Percentiles rank a stretch among this genome's conserved stretches.
These are phyloP conservation scores for Solanum habrochaites DNA, from an alignment of 257 asterid genomes.

Conservation along the genomic window DNA sequence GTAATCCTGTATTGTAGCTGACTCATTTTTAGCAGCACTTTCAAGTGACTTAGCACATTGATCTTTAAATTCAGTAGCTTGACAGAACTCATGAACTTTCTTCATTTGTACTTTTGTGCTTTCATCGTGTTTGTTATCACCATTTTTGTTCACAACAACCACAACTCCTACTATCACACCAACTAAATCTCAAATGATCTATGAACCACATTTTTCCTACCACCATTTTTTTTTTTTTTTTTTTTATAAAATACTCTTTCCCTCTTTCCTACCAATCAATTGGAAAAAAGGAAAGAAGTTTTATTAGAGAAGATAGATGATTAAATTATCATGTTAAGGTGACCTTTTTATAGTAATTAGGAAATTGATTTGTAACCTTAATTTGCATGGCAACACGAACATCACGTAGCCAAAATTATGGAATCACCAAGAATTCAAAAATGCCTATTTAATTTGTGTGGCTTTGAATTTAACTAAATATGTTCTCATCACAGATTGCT, in stretches of 20 bases:
- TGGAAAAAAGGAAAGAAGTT: constrained; percentile 2
- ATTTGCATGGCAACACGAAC: background rate
- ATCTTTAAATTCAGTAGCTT: constrained; percentile 30
- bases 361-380: background rate
- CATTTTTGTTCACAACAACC: constrained; percentile 5
- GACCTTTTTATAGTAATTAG: background rate
- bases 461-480: background rate
- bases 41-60: constrained; percentile 34
- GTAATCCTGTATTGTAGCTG: constrained; percentile 50
- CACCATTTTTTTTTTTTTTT: background rate
- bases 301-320: background rate
- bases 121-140: background rate
- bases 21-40: constrained; percentile 25
- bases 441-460: background rate
- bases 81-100: constrained; percentile 39
- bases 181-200: constrained; percentile 38
- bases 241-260: background rate
- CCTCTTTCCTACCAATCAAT: background rate
- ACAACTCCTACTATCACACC: constrained; percentile 51
- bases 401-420: background rate
- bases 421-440: background rate
- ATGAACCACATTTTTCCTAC: constrained; percentile 26
- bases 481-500: too few relatives aligned
- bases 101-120: constrained; percentile 20
- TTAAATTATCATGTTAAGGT: background rate